phyloP scores from a whole-genome alignment of 495 filamentous ascomycete genomes.

The Neurospora sp. region DNA sequence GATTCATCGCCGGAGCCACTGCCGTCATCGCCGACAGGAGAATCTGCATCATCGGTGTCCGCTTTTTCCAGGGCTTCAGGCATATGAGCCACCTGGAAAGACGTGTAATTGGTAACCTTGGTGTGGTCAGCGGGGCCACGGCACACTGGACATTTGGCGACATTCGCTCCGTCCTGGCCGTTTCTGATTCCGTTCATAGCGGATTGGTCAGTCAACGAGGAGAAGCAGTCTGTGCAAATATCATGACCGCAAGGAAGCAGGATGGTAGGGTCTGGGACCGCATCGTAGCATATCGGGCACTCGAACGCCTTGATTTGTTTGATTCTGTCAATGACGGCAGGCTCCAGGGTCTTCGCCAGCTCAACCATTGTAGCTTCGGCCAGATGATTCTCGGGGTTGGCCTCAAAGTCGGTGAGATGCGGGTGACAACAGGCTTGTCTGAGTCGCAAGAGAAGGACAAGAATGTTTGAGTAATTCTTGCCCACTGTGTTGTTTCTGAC shows the following conservation, averaged over 20 bases:
- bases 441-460: constrained; percentile 78
- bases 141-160: constrained; percentile 67
- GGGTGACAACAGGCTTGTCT: constrained; percentile 93
- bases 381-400: constrained; percentile 33
- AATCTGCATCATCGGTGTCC: constrained; percentile 25
- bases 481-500: constrained; percentile 61
- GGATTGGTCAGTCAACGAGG: constrained; percentile 52
- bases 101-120: constrained; percentile 60
- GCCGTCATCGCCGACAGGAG: constrained; percentile 29
- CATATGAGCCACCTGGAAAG: constrained; percentile 69
- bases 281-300: constrained; percentile 79
- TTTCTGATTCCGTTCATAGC: constrained; percentile 39
- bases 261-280: constrained; percentile 62
- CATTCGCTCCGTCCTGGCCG: constrained; percentile 46
- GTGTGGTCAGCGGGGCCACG: constrained; percentile 50
- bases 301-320: constrained; percentile 48
- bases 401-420: constrained; percentile 70
- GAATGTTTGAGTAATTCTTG: constrained; percentile 72
- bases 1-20: constrained; percentile 20
- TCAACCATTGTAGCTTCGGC: constrained; percentile 48
- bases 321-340: constrained; percentile 57
- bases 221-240: constrained; percentile 71
- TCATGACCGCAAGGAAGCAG: constrained; percentile 81
- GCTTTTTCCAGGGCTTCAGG: constrained; percentile 27
- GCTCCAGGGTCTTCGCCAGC: constrained; percentile 53